Evolutionary conservation across 495 filamentous ascomycete species (phyloP).

Genomic region (Rusavskia elegans): DNA sequence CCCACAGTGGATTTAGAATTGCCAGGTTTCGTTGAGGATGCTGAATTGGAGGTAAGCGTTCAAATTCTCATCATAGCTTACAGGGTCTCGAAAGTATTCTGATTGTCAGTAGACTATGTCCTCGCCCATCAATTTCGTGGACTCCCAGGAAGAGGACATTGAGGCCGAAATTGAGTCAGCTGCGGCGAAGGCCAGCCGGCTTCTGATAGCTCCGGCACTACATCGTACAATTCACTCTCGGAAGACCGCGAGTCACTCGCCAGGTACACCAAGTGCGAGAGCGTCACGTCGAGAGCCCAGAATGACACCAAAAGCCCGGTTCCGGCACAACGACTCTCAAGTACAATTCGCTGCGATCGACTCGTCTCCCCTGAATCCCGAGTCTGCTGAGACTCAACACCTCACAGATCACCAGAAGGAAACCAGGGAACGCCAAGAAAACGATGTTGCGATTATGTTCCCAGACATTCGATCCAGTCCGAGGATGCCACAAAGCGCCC

Average conservation of each 20-base stretch:
- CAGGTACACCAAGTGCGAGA: neutral
- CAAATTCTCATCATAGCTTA: neutral
- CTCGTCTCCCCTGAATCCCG: slow-evolving; percentile 25
- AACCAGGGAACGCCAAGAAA: slow-evolving; percentile 45
- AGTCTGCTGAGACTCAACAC: slow-evolving; percentile 39
- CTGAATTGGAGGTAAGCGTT: slow-evolving; percentile 20
- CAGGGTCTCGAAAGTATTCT: slow-evolving; percentile 1
- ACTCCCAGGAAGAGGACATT: slow-evolving; percentile 33
- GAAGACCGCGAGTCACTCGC: too few species aligned
- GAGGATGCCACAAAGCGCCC: slow-evolving; percentile 16
- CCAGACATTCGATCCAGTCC: slow-evolving; percentile 51
- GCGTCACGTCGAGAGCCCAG: slow-evolving; percentile 4
- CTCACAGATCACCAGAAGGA: slow-evolving; percentile 64
- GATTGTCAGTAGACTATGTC: slow-evolving; percentile 8
- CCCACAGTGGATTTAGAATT: slow-evolving; percentile 31
- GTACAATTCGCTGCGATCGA: slow-evolving; percentile 56
- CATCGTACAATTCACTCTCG: too few species aligned
- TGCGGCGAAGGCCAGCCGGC: too few species aligned
- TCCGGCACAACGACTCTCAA: slow-evolving; percentile 64
- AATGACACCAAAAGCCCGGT: slow-evolving; percentile 20
- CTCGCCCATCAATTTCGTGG: slow-evolving; percentile 27
- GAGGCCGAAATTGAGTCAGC: neutral
- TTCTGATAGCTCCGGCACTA: too few species aligned
- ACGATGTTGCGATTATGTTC: slow-evolving; percentile 52
- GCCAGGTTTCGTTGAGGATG: slow-evolving; percentile 26